Conservation (phyloP, 371 early-diverging fungal genomes). For the Mucor plumbeus region DNA sequence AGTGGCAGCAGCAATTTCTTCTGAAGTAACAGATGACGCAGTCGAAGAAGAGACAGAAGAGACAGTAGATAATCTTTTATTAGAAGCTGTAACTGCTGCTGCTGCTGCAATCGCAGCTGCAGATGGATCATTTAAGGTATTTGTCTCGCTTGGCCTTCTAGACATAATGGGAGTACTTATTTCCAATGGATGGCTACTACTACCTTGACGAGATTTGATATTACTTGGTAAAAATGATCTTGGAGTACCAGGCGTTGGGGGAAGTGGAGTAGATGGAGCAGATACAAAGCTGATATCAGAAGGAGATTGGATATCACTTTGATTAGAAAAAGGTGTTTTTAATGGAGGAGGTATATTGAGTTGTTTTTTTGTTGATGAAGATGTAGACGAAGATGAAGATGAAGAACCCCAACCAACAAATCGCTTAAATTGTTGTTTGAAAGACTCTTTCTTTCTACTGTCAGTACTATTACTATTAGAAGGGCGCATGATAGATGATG, state of each 20-base stretch:
- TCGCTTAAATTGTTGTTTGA: constrained; percentile 48
- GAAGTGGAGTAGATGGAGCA: constrained; percentile 37
- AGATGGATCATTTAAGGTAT: constrained; percentile 2
- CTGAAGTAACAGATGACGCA: constrained; percentile 21
- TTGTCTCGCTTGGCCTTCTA: constrained; percentile 16
- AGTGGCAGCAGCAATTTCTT: constrained; percentile 20
- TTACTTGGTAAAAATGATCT: constrained; percentile 4
- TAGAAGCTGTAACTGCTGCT: constrained; percentile 12
- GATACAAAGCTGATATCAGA: constrained; percentile 39
- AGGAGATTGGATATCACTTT: constrained; percentile 16
- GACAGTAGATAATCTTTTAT: constrained; percentile 23
- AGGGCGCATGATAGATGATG: constrained; percentile 24
- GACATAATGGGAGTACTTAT: constrained; percentile 18
- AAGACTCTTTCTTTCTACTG: constrained; percentile 35
- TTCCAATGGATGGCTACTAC: constrained; percentile 4
- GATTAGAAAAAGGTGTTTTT: constrained; percentile 7
- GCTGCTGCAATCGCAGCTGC: constrained; percentile 20
- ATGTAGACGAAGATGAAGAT: constrained; percentile 25
- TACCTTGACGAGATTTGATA: constrained; percentile 24
- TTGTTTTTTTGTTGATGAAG: background rate
- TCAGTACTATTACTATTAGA: constrained; percentile 3
- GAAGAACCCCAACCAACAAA: constrained; percentile 52
- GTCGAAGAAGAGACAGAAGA: constrained; percentile 16
- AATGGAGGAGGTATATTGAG: constrained; percentile 13
- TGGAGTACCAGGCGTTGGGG: constrained; percentile 29